phyloP scores from a whole-genome alignment of 768 basidiomycete species.

The Leccinum rimulosum region DNA sequence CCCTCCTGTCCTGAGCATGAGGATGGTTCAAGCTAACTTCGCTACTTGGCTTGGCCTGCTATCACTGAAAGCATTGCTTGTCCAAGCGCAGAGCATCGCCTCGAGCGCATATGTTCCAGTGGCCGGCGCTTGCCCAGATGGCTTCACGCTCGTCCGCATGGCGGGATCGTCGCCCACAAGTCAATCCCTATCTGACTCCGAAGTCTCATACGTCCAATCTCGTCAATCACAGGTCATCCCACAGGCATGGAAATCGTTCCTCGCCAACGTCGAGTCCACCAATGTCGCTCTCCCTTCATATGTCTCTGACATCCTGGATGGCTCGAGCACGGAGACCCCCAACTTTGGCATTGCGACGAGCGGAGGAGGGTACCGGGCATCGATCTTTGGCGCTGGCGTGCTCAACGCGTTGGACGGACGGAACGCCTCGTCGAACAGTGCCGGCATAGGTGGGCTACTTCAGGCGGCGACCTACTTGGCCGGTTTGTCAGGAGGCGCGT shows the following conservation, averaged over 20 bases:
- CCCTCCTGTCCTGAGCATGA: background rate
- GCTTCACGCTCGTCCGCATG: slow-evolving; percentile 31
- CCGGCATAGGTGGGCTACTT: slow-evolving; percentile 49
- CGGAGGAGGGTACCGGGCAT: slow-evolving; percentile 58
- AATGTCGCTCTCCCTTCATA: slow-evolving; percentile 33
- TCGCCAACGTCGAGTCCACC: slow-evolving; percentile 35
- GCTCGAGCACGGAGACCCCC: slow-evolving; percentile 25
- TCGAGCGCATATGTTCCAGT: slow-evolving; percentile 27
- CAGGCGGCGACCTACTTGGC: slow-evolving; percentile 52
- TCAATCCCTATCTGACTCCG: slow-evolving; percentile 37
- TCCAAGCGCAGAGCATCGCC: slow-evolving; percentile 22
- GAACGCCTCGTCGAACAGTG: slow-evolving; percentile 39
- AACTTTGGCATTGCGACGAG: slow-evolving; percentile 49
- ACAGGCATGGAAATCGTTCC: slow-evolving; percentile 39
- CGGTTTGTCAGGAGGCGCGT: slow-evolving; percentile 47
- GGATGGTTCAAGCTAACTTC: background rate
- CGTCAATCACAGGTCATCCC: slow-evolving; percentile 37
- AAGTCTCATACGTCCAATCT: slow-evolving; percentile 36
- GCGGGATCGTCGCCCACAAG: slow-evolving; percentile 17
- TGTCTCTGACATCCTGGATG: slow-evolving; percentile 31
- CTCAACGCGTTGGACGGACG: slow-evolving; percentile 48
- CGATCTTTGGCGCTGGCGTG: slow-evolving; percentile 52
- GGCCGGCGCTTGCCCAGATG: slow-evolving; percentile 18
- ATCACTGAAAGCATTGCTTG: slow-evolving; percentile 3
- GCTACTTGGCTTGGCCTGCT: slow-evolving; percentile 15